A percentile compares a stretch with the other conserved stretches of the same genome.
Evolutionary conservation across 169 alveolate genomes (phyloP).

Genomic region (Amoebophrya sp.): DNA sequence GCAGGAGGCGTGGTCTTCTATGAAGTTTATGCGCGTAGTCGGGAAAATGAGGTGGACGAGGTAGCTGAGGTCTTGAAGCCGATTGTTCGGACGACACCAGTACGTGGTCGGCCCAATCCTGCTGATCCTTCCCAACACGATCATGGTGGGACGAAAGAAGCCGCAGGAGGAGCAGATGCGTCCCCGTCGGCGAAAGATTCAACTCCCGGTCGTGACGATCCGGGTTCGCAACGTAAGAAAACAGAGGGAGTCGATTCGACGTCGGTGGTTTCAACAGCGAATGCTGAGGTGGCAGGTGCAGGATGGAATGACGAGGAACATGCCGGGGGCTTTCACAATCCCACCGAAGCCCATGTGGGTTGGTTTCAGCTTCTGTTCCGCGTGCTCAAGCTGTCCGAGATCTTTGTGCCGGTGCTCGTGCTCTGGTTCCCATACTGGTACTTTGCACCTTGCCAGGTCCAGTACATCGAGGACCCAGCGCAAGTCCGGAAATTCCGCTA

Average conservation of each 20-base stretch:
- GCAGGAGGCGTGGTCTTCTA: background rate
- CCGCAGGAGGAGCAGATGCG: background rate
- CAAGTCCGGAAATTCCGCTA: background rate
- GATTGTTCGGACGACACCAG: background rate
- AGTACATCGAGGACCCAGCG: slow-evolving; percentile 22
- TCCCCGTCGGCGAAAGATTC: too few species aligned
- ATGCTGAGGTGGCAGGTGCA: too few species aligned
- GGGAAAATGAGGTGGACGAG: background rate
- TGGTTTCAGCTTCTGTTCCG: background rate
- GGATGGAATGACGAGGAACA: too few species aligned
- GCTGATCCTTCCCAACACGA: background rate
- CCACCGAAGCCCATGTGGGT: too few species aligned
- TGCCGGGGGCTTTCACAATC: too few species aligned
- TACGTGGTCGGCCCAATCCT: background rate
- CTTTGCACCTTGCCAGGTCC: background rate
- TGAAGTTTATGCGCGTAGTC: background rate
- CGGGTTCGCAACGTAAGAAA: background rate
- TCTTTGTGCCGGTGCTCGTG: background rate
- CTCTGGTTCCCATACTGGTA: background rate
- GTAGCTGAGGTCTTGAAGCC: background rate
- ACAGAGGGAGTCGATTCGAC: too few species aligned
- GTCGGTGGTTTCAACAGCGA: too few species aligned
- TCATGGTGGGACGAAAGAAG: background rate
- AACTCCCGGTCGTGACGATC: background rate
- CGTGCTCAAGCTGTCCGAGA: background rate